A percentile compares a stretch with the other conserved stretches of the same genome.
These are phyloP conservation scores for Pichia sp. DNA, from an alignment of 1,139 yeast genomes.

Conservation along the genomic window DNA sequence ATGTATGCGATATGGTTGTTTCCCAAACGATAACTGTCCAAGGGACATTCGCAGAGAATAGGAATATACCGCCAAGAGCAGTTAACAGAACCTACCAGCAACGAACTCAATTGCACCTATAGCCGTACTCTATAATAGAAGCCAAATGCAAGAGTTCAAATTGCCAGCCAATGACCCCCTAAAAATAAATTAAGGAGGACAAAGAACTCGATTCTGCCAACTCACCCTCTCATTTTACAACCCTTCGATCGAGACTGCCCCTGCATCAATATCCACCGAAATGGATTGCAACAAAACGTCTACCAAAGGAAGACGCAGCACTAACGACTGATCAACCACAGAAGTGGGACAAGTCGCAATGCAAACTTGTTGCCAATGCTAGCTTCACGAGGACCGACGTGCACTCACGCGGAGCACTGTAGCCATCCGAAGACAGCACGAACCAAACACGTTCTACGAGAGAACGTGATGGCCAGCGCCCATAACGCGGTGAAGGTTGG, in stretches of 20 bases:
- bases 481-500: too few relatives aligned
- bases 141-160: constrained; percentile 53
- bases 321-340: too few relatives aligned
- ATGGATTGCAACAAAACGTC: too few relatives aligned
- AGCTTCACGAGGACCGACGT: constrained; percentile 33
- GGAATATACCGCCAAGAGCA: constrained; percentile 77
- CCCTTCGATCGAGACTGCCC: constrained; percentile 87
- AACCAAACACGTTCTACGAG: too few relatives aligned
- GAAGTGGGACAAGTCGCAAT: too few relatives aligned
- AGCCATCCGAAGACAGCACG: background rate
- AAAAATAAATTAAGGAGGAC: background rate
- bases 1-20: constrained; percentile 86
- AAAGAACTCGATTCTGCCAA: constrained; percentile 8
- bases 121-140: background rate
- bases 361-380: too few relatives aligned
- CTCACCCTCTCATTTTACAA: constrained; percentile 44
- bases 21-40: constrained; percentile 83
- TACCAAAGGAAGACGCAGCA: too few relatives aligned
- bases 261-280: too few relatives aligned
- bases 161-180: constrained; percentile 27
- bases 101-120: constrained; percentile 9
- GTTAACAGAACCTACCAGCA: constrained; percentile 12
- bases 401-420: constrained; percentile 15
- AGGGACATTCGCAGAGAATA: constrained; percentile 77
- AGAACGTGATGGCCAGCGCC: too few relatives aligned